Evolutionary conservation across 2,329 filamentous ascomycete genomes (phyloP).

Genomic region (Huntiella abstrusa): DNA sequence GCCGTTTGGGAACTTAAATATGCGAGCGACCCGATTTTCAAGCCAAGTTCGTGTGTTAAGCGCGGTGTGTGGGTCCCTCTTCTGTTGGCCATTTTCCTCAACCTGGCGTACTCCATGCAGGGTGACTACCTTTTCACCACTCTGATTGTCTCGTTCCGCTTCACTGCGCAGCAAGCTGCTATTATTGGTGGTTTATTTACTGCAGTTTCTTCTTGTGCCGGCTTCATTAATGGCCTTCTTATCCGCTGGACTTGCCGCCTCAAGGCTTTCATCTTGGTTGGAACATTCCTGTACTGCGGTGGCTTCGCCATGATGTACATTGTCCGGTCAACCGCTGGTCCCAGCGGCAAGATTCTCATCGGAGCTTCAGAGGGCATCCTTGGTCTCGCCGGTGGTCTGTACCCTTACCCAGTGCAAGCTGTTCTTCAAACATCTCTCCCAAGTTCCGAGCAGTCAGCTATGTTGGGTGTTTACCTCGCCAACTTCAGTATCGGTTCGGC

Average conservation of each 20-base stretch:
- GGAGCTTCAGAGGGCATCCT: slow-evolving; percentile 33
- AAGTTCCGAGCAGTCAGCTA: slow-evolving; percentile 39
- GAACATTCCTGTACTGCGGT: slow-evolving; percentile 40
- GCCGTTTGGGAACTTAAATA: slow-evolving; percentile 26
- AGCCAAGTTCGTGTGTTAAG: slow-evolving; percentile 18
- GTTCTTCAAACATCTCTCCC: slow-evolving; percentile 24
- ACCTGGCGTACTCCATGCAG: slow-evolving; percentile 43
- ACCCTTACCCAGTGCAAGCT: slow-evolving; percentile 30
- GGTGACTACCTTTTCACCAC: slow-evolving; percentile 46
- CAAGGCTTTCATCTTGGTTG: slow-evolving; percentile 43
- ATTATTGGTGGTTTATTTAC: slow-evolving; percentile 41
- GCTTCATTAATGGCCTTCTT: slow-evolving; percentile 34
- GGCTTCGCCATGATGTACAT: slow-evolving; percentile 45
- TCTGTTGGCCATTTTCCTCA: slow-evolving; percentile 36
- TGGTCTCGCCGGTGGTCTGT: slow-evolving; percentile 44
- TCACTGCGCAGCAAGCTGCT: slow-evolving; percentile 34
- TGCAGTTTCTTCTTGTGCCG: slow-evolving; percentile 36
- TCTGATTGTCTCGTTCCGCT: slow-evolving; percentile 40
- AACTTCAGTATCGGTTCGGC: slow-evolving; percentile 43
- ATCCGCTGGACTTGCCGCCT: slow-evolving; percentile 38
- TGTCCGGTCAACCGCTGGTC: slow-evolving; percentile 33
- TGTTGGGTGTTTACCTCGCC: slow-evolving; percentile 43
- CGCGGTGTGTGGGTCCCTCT: slow-evolving; percentile 45
- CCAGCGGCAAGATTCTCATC: slow-evolving; percentile 18
- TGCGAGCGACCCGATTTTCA: slow-evolving; percentile 32